Evolutionary conservation across 306 rosid genomes (phyloP).

Genomic region (Prunus campanulata): DNA sequence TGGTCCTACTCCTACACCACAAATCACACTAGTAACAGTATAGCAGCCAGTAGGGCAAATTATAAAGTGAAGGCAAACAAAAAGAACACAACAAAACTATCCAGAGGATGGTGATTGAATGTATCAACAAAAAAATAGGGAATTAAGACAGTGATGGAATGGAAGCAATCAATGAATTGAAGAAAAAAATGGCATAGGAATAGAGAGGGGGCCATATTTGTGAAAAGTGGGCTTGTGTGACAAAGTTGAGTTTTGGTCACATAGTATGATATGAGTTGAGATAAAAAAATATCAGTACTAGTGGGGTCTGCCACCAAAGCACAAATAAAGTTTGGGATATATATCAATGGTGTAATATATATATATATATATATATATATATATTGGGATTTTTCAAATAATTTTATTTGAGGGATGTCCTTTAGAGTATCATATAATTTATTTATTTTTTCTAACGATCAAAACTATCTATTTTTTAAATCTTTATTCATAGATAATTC

Average conservation of each 20-base stretch:
- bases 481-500: too few species aligned
- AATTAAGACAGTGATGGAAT: neutral
- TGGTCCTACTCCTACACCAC: conserved; percentile 1
- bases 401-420: too few species aligned
- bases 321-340: conserved; percentile 16
- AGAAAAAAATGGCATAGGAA: neutral
- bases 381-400: too few species aligned
- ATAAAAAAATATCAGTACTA: neutral
- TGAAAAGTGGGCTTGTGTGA: neutral
- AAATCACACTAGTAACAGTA: neutral
- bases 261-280: neutral
- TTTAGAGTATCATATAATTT: too few species aligned
- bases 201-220: neutral
- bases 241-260: conserved; percentile 3
- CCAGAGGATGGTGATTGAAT: conserved; percentile 6
- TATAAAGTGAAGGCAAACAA: conserved; percentile 1
- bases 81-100: conserved; percentile 9
- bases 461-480: too few species aligned
- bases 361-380: too few species aligned
- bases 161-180: conserved; percentile 12
- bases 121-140: neutral
- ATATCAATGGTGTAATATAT: neutral
- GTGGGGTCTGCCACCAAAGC: conserved; percentile 19
- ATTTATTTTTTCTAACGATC: too few species aligned
- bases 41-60: conserved; percentile 8